Evolutionary conservation across 805 yeast genomes (phyloP).

Genomic region (Yarrowia sp.): DNA sequence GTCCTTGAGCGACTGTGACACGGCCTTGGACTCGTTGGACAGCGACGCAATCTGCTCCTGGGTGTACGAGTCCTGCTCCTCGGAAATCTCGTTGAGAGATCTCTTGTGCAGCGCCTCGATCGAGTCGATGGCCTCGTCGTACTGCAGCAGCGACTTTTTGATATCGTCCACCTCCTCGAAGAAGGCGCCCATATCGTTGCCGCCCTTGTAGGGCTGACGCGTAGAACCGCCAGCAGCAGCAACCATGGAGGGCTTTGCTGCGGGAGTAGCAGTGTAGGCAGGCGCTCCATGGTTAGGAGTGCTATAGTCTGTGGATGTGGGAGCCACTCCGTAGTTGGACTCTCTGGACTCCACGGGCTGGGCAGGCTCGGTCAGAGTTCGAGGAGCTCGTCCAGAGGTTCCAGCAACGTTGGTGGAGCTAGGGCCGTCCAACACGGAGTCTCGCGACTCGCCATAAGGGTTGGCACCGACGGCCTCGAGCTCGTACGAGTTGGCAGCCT

Average conservation of each 20-base stretch:
- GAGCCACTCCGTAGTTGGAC: background rate
- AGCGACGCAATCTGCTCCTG: conserved; percentile 75
- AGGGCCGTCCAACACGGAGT: conserved; percentile 14
- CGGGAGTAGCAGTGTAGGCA: background rate
- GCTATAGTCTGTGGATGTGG: background rate
- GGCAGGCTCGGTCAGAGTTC: background rate
- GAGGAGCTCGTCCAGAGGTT: background rate
- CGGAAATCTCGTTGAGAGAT: conserved; percentile 69
- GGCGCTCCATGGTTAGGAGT: background rate
- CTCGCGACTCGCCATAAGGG: conserved; percentile 18
- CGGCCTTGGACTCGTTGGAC: conserved; percentile 71
- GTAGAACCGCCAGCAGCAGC: background rate
- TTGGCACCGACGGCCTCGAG: conserved; percentile 18
- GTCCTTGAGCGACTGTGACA: conserved; percentile 70
- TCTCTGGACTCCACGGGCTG: background rate
- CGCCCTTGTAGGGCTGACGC: conserved; percentile 10
- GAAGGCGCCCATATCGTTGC: conserved; percentile 55
- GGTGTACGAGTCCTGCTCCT: conserved; percentile 58
- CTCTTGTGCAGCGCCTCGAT: conserved; percentile 69
- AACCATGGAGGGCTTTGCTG: conserved; percentile 10
- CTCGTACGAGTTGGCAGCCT: conserved; percentile 20
- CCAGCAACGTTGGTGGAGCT: conserved; percentile 3
- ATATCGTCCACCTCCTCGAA: conserved; percentile 67
- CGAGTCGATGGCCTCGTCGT: conserved; percentile 64
- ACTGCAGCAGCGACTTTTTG: conserved; percentile 66